Evolutionary conservation across 768 basidiomycete genomes (phyloP).

Genomic region (Kwoniella europaea): DNA sequence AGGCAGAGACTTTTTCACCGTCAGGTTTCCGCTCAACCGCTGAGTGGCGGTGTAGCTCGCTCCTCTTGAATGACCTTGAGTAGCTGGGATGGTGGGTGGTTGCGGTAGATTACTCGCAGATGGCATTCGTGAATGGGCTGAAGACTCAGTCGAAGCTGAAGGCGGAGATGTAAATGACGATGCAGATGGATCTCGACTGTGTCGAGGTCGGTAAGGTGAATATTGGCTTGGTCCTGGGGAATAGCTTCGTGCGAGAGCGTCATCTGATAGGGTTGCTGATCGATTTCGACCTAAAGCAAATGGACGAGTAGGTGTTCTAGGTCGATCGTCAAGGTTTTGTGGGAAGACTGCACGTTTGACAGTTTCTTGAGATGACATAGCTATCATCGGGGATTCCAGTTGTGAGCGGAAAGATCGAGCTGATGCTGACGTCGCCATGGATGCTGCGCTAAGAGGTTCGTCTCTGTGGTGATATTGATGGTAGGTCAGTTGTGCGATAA

Average conservation of each 20-base stretch:
- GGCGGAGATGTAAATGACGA: conserved; percentile 36
- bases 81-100: conserved; percentile 30
- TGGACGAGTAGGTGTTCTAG: conserved; percentile 15
- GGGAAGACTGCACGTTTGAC: conserved; percentile 25
- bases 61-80: conserved; percentile 44
- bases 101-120: conserved; percentile 62
- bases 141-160: conserved; percentile 39
- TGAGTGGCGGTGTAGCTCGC: conserved; percentile 53
- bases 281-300: conserved; percentile 21
- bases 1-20: conserved; percentile 80
- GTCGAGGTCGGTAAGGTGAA: conserved; percentile 12
- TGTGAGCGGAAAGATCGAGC: conserved; percentile 13
- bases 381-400: conserved; percentile 7
- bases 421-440: conserved; percentile 12
- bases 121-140: conserved; percentile 63
- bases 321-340: conserved; percentile 21
- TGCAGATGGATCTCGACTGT: conserved; percentile 30
- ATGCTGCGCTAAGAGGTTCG: conserved; percentile 29
- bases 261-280: conserved; percentile 31
- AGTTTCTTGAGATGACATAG: conserved; percentile 39
- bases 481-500: not conserved
- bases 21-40: conserved; percentile 46
- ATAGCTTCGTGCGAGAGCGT: conserved; percentile 19
- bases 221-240: conserved; percentile 11
- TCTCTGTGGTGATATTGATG: conserved; percentile 23